Conservation (phyloP, 257 asterid species). For the Plantago elongata region DNA sequence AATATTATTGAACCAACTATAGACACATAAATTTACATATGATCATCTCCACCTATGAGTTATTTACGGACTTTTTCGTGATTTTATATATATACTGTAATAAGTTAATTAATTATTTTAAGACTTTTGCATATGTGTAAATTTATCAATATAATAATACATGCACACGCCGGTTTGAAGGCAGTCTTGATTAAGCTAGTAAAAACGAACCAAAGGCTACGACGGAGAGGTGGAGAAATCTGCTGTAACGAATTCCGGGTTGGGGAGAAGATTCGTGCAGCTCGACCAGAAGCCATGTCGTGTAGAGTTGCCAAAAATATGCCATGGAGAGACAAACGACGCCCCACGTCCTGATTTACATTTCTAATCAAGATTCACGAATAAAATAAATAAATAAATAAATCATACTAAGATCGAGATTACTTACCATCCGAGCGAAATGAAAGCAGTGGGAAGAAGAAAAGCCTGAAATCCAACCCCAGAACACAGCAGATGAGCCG, state of each 20-base stretch:
- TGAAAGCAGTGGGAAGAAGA: slow-evolving; percentile 52
- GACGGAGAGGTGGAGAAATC: slow-evolving; percentile 1
- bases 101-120: no score
- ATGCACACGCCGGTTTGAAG: no score
- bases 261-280: slow-evolving; percentile 3
- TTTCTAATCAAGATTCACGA: not conserved
- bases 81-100: no score
- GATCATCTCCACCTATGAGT: no score
- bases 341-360: slow-evolving; percentile 51
- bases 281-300: slow-evolving; percentile 40
- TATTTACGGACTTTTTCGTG: no score
- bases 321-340: slow-evolving; percentile 24
- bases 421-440: slow-evolving; percentile 54
- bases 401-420: no score
- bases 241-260: slow-evolving; percentile 4
- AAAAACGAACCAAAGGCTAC: not conserved
- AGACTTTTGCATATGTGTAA: no score
- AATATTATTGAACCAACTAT: no score
- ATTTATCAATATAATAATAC: no score
- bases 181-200: no score
- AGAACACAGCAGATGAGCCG: slow-evolving; percentile 43
- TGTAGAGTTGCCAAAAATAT: slow-evolving; percentile 65
- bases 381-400: not conserved
- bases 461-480: slow-evolving; percentile 58
- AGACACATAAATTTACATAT: no score